A percentile compares a stretch with the other conserved stretches of the same genome.
Conservation (phyloP, 768 basidiomycete genomes). For the Russula ochroleuca region DNA sequence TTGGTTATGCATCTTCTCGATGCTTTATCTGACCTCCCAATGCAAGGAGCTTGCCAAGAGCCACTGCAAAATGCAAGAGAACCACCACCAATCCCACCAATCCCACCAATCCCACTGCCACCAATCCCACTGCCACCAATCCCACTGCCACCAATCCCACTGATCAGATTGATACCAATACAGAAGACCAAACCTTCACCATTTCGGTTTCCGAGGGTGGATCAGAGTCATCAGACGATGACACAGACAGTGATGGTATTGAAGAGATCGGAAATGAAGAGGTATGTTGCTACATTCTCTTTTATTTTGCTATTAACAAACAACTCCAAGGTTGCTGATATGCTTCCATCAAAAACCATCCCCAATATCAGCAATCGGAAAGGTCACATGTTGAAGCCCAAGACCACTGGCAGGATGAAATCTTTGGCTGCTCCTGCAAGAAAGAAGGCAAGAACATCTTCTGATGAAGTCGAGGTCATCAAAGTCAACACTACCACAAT, state of each 20-base stretch:
- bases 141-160: too few relatives aligned
- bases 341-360: neutral
- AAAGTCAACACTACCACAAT: neutral
- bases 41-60: too few relatives aligned
- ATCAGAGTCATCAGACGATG: neutral
- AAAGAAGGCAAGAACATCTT: neutral
- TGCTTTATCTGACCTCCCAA: too few relatives aligned
- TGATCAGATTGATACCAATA: too few relatives aligned
- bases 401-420: neutral
- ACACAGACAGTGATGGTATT: neutral
- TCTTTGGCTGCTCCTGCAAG: neutral
- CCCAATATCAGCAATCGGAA: neutral
- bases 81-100: neutral
- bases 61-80: neutral
- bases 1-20: neutral
- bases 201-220: neutral
- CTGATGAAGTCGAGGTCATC: neutral
- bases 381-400: neutral
- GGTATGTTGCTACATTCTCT: neutral
- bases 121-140: too few relatives aligned
- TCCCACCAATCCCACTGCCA: too few relatives aligned
- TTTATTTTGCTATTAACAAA: neutral
- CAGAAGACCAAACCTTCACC: neutral
- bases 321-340: neutral
- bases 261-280: neutral